Evolutionary conservation across 176 grass and related monocot species (phyloP), one percentile per base, ranked within the genome.

Genomic region (Musa troglodytarum): DNA sequence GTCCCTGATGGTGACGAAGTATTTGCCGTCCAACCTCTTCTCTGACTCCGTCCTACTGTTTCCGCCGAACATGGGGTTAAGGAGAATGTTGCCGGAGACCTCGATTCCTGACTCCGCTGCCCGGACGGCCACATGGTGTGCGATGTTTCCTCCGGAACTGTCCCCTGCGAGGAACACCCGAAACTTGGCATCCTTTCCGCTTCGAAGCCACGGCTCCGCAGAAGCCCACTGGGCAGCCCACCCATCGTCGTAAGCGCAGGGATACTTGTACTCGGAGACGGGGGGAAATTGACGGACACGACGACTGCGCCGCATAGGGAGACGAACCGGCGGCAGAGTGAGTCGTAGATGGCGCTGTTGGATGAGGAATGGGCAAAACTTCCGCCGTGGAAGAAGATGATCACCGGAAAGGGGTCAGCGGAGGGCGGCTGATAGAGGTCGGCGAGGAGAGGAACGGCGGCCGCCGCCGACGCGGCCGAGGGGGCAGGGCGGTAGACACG

Each of bases 31-130:
- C 0, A 99, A 92, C 1, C 81, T 81, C 26, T 83, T 84, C 88
- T 99, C 95, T 11, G 95, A 99, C 14, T 99, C 95, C 1, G 88
- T 86, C 17, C 90, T 88, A 28, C 72, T 58, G 12, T 22, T 73
- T 61, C 95, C 95, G 73, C 95, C 95, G 72, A 99, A 99, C 95
- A 99, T 99, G 54, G 95, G 86, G 79, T 99, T 99, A 10, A 99
- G 87, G 52, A 99, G 84, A 76, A 99, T 92, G 76, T 99, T 99
- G 51, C 95, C 95, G 54, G 51, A 67, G 43, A 99, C 86, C 69
- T 29, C 57, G 61, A 99, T 84, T 1, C 95, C 95, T 11, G 87
- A 87, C 77, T 87, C 83, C 8, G 85, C 88, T 9, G 95, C 95
- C 11, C 86, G 71, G 24, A 82, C 74, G 52, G 95, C 95, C 9